phyloP scores from a whole-genome alignment of 371 early-diverging fungal species.

The Blakeslea trispora region DNA sequence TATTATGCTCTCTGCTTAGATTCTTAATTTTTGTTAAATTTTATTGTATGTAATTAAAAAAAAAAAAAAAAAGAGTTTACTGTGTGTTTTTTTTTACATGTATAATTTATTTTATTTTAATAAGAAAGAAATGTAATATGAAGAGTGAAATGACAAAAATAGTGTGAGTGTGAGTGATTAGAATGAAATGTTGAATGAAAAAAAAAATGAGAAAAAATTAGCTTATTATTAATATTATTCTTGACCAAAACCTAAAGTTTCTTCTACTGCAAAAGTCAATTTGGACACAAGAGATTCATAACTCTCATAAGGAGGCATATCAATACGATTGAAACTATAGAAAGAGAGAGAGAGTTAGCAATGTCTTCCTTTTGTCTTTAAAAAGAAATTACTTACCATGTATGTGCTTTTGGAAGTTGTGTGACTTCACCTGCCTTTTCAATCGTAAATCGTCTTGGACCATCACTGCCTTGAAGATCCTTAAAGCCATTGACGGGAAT shows the following conservation, averaged over 20 bases:
- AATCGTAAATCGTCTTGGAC: conserved; percentile 94
- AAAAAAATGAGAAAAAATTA: not conserved
- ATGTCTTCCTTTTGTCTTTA: not conserved
- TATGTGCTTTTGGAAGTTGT: conserved; percentile 91
- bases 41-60: no score
- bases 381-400: conserved; percentile 67
- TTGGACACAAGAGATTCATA: conserved; percentile 75
- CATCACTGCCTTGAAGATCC: conserved; percentile 96
- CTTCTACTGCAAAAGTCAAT: conserved; percentile 91
- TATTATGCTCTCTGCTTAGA: conserved; percentile 77
- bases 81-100: not conserved
- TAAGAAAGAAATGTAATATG: not conserved
- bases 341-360: conserved; percentile 7
- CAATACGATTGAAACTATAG: conserved; percentile 96
- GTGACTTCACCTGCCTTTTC: conserved; percentile 90
- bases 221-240: no score
- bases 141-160: not conserved
- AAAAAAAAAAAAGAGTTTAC: no score
- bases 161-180: not conserved
- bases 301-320: conserved; percentile 89
- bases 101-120: not conserved
- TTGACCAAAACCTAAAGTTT: conserved; percentile 86
- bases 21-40: conserved; percentile 5
- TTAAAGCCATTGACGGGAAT: conserved; percentile 99
- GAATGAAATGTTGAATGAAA: not conserved